Base-by-base conservation (phyloP, 371 early-diverging fungal species). In the Encephalitozoon hellem region DNA sequence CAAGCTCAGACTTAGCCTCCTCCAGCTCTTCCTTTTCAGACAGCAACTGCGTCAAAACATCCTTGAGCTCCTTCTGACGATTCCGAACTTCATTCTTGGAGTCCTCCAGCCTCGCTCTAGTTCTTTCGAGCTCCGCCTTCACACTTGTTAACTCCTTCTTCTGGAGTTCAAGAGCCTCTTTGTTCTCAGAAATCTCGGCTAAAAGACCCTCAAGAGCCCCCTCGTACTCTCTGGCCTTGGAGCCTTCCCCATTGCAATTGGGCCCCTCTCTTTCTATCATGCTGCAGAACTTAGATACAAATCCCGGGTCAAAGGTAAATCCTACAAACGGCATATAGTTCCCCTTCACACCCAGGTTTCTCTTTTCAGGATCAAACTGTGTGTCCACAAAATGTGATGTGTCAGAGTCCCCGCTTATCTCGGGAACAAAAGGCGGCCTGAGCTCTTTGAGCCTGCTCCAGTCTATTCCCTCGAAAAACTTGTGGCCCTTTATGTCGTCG, bases 391-490 rank as follows among this genome's bases (percentile, higher is more conserved):
- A 93, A 85, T 93, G 91, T 9, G 87, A 83, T 21, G 90, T 89
- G 82, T 92, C 92, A 42, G 83, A 84, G 41, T 88, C 88, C 5
- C 86, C 83, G 54, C 83, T 78, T 25, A 92, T 85, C 72, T 90
- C 89, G 12, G 93, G 93, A 9, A 90, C 87, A 78, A 90, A 91
- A 15, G 91, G 90, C 9, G 91, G 90, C 23, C 85, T 84, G 30
- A 85, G 83, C 4, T 76, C 52, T 68, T 85, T 84, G 12, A 92
- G 63, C 11, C 82, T 71, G 0, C 86, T 83, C 93, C 94, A 97
- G 38, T 91, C 87, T 6, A 94, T 86, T 21, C 89, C 92, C 0
- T 87, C 82, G 80, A 96, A 96, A 77, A 93, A 96, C 4, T 89
- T 84, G 80, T 96, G 96, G 3, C 72, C 69, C 78, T 92, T 93